A percentile compares a stretch with the other conserved stretches of the same genome.
phyloP scores from a whole-genome alignment of 306 rosid genomes.

The Vachellia collinsii region DNA sequence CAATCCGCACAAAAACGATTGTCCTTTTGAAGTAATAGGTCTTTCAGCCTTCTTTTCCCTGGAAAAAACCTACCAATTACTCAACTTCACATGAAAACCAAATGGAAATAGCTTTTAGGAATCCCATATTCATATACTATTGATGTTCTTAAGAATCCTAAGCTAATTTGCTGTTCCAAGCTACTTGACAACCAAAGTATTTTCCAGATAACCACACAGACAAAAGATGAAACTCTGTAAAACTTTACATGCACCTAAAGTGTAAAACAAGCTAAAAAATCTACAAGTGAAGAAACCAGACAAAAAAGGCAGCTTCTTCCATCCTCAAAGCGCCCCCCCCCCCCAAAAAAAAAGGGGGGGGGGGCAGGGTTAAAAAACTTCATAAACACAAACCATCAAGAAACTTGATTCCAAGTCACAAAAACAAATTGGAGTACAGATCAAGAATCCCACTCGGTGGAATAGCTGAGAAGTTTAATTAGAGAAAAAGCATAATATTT shows the following conservation, averaged over 20 bases:
- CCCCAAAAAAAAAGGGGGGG: neutral
- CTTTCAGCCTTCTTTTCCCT: slow-evolving; percentile 84
- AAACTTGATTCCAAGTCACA: neutral
- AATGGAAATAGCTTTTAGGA: slow-evolving; percentile 8
- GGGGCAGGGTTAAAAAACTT: neutral
- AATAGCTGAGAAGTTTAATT: slow-evolving; percentile 8
- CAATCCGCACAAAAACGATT: slow-evolving; percentile 93
- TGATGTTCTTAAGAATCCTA: slow-evolving; percentile 23
- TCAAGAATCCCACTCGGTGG: slow-evolving; percentile 10
- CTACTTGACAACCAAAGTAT: slow-evolving; percentile 1
- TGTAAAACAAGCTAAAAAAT: slow-evolving; percentile 17
- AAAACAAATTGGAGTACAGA: neutral
- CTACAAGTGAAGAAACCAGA: slow-evolving; percentile 8
- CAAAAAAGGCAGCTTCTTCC: slow-evolving; percentile 20
- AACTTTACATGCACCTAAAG: slow-evolving; percentile 1
- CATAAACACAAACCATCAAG: slow-evolving; percentile 4
- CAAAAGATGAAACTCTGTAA: slow-evolving; percentile 22
- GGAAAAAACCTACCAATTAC: slow-evolving; percentile 42
- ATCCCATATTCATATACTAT: slow-evolving; percentile 7
- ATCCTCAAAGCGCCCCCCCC: neutral
- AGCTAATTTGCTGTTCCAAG: slow-evolving; percentile 10
- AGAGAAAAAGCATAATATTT: slow-evolving; percentile 6
- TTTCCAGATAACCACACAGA: slow-evolving; percentile 26
- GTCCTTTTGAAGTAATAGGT: slow-evolving; percentile 71
- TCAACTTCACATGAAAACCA: slow-evolving; percentile 40